Evolutionary conservation across 495 filamentous ascomycete species (phyloP).

Genomic region (Recurvomyces mirabilis): DNA sequence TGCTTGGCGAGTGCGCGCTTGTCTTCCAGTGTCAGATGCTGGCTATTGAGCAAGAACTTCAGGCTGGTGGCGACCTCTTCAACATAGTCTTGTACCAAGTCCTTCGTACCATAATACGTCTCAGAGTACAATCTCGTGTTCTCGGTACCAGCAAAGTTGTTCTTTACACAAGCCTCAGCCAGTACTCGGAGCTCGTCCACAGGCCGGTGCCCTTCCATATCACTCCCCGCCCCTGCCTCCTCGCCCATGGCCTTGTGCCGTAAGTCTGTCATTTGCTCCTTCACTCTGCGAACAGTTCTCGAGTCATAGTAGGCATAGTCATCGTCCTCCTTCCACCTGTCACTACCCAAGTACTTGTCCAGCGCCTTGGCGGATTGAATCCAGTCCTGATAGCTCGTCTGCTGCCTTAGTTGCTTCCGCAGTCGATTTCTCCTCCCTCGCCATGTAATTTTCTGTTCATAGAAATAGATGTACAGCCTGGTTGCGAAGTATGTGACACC

Average conservation of each 20-base stretch:
- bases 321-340: constrained; percentile 74
- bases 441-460: constrained; percentile 71
- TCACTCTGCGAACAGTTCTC: constrained; percentile 63
- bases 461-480: constrained; percentile 77
- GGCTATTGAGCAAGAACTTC: constrained; percentile 53
- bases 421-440: constrained; percentile 60
- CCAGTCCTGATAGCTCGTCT: constrained; percentile 74
- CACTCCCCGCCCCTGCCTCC: constrained; percentile 29
- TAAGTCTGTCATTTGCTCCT: constrained; percentile 55
- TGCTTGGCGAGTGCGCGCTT: constrained; percentile 82
- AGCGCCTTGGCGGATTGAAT: constrained; percentile 61
- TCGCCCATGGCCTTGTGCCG: constrained; percentile 48
- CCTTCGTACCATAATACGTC: constrained; percentile 92
- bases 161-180: constrained; percentile 87
- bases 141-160: constrained; percentile 92
- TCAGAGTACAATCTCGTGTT: constrained; percentile 88
- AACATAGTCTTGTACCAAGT: constrained; percentile 76
- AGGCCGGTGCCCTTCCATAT: constrained; percentile 34
- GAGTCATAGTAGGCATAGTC: constrained; percentile 94
- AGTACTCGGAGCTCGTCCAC: constrained; percentile 63
- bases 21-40: constrained; percentile 53
- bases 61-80: constrained; percentile 62
- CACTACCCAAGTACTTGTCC: constrained; percentile 72
- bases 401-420: constrained; percentile 54
- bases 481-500: constrained; percentile 64